Base-by-base conservation (phyloP, 108 stramenopile species). In the Schizochytrium sp. region DNA sequence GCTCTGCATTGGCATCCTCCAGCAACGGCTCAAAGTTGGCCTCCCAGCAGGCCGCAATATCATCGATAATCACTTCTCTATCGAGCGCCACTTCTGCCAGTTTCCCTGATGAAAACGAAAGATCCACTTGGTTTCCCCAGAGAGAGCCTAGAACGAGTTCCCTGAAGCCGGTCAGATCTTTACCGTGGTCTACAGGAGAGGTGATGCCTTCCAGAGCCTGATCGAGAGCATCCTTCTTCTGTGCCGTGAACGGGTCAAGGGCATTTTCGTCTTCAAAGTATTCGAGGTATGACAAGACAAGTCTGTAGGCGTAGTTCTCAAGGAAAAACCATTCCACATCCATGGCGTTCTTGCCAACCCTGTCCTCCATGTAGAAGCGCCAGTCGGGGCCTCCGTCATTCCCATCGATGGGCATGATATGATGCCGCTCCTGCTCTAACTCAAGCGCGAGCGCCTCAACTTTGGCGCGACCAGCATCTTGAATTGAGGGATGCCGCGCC, bases 91-190 rank as follows among this genome's bases (percentile, higher is more conserved):
- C 53, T 17, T 83, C 76, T 5, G 10, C 15, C 47, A 83, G 15
- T 40, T 83, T 83, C 50, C 76, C 76, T 7, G 76, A 83, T 47
- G 76, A 83, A 28, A 83, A 83, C 3, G 76, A 83, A 8, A 83
- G 28, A 28, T 83, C 76, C n/a, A 83, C 76, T 40, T 83, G 76
- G 28, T 83, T 83, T 56, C 76, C 76, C 76, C 76, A 83, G 53
- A 83, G 76, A 17, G 76, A 49, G 76, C 53, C 53, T 13, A 55
- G 47, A 28, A 83, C 76, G 47, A 83, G 53, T 38, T 49, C 76
- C 15, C 53, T 47, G 76, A 83, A 83, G 15, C 50, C 47, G 76
- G 15, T 55, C 17, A 7, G n/a, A 28, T 49, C 47, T 28, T 49
- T 55, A 53, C 50, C 47, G 76, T 55, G 50, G 47, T 83, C 76